Conservation (phyloP, 2,329 filamentous ascomycete species). For the Sporothrix pseudoabietina region DNA sequence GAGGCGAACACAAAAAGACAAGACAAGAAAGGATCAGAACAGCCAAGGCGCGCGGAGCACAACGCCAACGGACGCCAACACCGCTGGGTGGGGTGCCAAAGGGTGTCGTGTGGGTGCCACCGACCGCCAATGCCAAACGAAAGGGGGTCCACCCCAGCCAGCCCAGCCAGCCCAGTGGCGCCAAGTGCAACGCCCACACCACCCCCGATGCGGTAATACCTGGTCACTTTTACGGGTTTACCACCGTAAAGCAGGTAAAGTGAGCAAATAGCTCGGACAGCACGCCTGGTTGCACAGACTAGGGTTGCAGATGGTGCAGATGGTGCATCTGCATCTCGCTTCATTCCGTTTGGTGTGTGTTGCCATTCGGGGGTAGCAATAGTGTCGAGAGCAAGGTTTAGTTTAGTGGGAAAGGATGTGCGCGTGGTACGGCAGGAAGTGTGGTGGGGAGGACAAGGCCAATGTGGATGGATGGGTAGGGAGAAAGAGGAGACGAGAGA, state of each 20-base stretch:
- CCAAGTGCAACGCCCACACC: neutral
- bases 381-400: neutral
- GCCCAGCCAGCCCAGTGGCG: neutral
- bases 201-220: neutral
- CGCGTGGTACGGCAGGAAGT: neutral
- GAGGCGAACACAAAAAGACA: no score
- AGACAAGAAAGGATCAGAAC: neutral
- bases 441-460: neutral
- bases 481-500: neutral
- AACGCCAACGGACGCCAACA: slow-evolving; percentile 7
- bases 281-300: neutral
- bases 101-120: neutral
- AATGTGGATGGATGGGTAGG: neutral
- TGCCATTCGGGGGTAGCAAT: neutral
- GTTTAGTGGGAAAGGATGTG: neutral
- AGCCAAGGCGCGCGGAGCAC: neutral
- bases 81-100: neutral
- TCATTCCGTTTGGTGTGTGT: slow-evolving; percentile 19
- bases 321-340: slow-evolving; percentile 11
- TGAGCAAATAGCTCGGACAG: neutral
- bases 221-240: neutral
- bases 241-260: neutral
- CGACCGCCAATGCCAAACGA: slow-evolving; percentile 1
- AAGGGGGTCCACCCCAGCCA: neutral
- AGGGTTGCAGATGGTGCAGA: neutral